These are phyloP conservation scores for Penicillium sp. DNA, from an alignment of 2,329 filamentous ascomycete genomes.

Conservation along the genomic window DNA sequence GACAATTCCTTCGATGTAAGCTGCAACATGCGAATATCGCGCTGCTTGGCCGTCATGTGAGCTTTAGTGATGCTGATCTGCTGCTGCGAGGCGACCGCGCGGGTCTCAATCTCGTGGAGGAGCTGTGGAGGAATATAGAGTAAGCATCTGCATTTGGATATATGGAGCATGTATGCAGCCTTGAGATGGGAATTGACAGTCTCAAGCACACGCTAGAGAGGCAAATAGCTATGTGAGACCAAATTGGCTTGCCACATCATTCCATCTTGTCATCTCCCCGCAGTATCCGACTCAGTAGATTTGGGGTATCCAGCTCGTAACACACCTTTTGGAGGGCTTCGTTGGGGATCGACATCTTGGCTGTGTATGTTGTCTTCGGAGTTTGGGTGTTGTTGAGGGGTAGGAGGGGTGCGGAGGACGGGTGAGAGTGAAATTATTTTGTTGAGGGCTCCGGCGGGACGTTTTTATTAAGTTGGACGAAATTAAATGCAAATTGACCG, in stretches of 20 bases:
- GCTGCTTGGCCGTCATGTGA: conserved; percentile 80
- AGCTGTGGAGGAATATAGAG: conserved; percentile 57
- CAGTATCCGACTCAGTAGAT: background rate
- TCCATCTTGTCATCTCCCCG: background rate
- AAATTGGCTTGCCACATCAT: background rate
- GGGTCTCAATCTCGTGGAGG: conserved; percentile 88
- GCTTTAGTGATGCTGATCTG: conserved; percentile 83
- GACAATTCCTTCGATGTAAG: conserved; percentile 81
- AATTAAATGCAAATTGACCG: background rate
- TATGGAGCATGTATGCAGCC: background rate
- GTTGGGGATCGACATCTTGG: conserved; percentile 85
- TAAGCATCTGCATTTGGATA: conserved; percentile 9
- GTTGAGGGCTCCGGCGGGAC: background rate
- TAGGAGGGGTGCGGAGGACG: conserved; percentile 13
- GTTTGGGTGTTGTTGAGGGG: conserved; percentile 12
- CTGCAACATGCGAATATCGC: conserved; percentile 84
- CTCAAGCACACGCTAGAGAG: background rate
- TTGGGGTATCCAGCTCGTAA: background rate
- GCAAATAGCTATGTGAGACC: conserved; percentile 1
- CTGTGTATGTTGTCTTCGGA: conserved; percentile 7
- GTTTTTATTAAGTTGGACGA: background rate
- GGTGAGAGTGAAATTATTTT: conserved; percentile 1
- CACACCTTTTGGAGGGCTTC: conserved; percentile 88
- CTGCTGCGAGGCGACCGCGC: conserved; percentile 83
- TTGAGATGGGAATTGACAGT: background rate